These are phyloP conservation scores for Pseudopyrenochaeta lycopersici DNA, from an alignment of 2,329 filamentous ascomycete species.

Conservation along the genomic window DNA sequence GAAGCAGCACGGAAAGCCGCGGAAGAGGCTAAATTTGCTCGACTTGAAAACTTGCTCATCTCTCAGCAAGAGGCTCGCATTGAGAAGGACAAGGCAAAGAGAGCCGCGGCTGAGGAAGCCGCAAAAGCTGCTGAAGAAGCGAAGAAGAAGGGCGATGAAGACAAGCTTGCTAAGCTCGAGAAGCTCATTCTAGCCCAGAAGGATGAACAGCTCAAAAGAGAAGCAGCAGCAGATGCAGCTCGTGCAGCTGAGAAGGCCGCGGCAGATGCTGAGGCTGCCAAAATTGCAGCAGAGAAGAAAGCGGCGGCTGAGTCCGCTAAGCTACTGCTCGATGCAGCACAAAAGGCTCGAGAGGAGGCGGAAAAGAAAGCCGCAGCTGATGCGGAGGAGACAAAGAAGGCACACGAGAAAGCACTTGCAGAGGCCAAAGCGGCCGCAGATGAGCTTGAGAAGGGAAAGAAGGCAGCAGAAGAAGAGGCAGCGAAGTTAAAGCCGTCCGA, in stretches of 20 bases:
- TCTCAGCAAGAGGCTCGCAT: constrained; percentile 47
- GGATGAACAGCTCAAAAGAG: constrained; percentile 50
- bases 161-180: constrained; percentile 44
- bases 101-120: constrained; percentile 44
- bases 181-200: constrained; percentile 54
- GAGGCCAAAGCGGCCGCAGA: constrained; percentile 56
- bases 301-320: constrained; percentile 42
- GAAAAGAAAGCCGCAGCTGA: constrained; percentile 42
- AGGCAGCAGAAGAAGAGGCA: constrained; percentile 57
- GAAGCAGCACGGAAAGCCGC: constrained; percentile 41
- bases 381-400: constrained; percentile 53
- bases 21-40: constrained; percentile 47
- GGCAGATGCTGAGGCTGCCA: constrained; percentile 58
- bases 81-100: constrained; percentile 47
- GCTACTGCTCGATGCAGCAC: constrained; percentile 38
- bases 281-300: constrained; percentile 60
- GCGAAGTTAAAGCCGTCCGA: constrained; percentile 56
- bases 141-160: constrained; percentile 48
- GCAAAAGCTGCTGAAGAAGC: constrained; percentile 35
- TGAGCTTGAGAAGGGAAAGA: constrained; percentile 57
- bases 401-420: constrained; percentile 58
- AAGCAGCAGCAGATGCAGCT: constrained; percentile 43
- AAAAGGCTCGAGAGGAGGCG: constrained; percentile 43
- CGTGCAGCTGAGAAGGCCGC: constrained; percentile 56
- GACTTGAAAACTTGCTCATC: constrained; percentile 47